These are phyloP conservation scores for Trichoderma atrobrunneum DNA, from an alignment of 2,329 filamentous ascomycete species.

Conservation along the genomic window DNA sequence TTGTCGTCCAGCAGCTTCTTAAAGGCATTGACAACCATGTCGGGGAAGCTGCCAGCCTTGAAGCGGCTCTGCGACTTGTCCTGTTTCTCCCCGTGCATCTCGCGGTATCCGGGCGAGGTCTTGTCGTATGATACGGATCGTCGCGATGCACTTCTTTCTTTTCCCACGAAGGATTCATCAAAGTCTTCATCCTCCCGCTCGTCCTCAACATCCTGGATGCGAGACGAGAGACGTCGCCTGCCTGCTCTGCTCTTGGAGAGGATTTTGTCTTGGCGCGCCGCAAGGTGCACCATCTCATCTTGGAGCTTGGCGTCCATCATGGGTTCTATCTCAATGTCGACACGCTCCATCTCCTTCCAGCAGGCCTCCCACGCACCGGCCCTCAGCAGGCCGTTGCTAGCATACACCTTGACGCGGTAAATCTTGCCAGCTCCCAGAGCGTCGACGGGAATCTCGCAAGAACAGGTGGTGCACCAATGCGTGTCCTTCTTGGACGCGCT, in stretches of 20 bases:
- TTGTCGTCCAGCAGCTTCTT: constrained; percentile 55
- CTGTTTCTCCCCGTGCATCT: constrained; percentile 50
- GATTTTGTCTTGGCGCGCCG: constrained; percentile 43
- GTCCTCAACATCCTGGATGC: constrained; percentile 32
- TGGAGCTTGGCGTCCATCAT: constrained; percentile 60
- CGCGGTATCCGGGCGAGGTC: constrained; percentile 40
- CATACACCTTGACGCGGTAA: constrained; percentile 85
- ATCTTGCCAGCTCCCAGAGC: constrained; percentile 53
- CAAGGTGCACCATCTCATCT: constrained; percentile 58
- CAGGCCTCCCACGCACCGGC: constrained; percentile 89
- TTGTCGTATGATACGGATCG: constrained; percentile 21
- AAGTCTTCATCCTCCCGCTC: constrained; percentile 11
- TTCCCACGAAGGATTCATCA: constrained; percentile 13
- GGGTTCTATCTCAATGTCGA: constrained; percentile 87
- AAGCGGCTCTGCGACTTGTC: constrained; percentile 32
- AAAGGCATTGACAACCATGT: constrained; percentile 53
- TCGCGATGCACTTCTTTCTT: constrained; percentile 15
- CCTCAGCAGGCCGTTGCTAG: constrained; percentile 90
- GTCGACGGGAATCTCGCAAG: constrained; percentile 54
- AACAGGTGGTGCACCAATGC: constrained; percentile 58
- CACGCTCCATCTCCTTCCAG: constrained; percentile 98
- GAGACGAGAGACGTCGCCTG: not conserved
- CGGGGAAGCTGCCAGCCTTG: constrained; percentile 47
- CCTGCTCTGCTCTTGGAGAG: constrained; percentile 21
- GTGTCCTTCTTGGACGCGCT: constrained; percentile 32